Evolutionary conservation across 345 rosid genomes (phyloP), one percentile per base, ranked within the genome.

Genomic region (Dovyalis caffra): DNA sequence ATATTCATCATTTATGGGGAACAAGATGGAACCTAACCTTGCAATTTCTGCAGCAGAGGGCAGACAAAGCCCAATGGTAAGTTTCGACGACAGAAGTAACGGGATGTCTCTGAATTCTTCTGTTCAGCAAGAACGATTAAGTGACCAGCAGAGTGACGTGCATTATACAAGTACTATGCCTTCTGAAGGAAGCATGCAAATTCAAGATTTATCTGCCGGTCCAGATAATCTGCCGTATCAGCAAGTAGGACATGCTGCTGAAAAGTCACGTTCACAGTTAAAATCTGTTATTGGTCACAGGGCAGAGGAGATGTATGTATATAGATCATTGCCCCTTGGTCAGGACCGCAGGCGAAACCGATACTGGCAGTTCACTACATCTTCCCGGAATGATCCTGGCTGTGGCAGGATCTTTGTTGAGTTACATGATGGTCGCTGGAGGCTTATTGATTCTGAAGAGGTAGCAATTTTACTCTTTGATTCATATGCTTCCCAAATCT

Each of bases 321-420:
- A 85, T 70, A 88, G 97, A 71, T 94, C 98, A 66, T 83, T 91
- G 84, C 98, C 98, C 23, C 84, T 94, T 23, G 98, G 98, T 75
- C 92, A 84, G 83, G 98, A 94, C 85, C 90, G 98, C 62, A 86
- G 98, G 69, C 95, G 87, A 45, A 94, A 91, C 73, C 86, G 98
- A 4, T 94, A 94, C 73, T 94, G 98, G 98, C 95, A 82, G 64
- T 94, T 94, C 83, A 80, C 87, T 25, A 82, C 93, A 61, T 94
- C 95, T 26, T 94, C 98, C 62, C 28, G 64, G 72, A 85, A 80
- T 82, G 97, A 94, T 86, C 98, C 95, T 45, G 91, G 97, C 64
- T 86, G 91, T 83, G 98, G 95, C 64, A 87, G 98, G 79, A 86
- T 94, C 69, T 91, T 94, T 32, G 89, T 91, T 65, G 98, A 94